Evolutionary conservation across 148 eudicot species (phyloP).

Genomic region (Fagopyrum homotropicum): DNA sequence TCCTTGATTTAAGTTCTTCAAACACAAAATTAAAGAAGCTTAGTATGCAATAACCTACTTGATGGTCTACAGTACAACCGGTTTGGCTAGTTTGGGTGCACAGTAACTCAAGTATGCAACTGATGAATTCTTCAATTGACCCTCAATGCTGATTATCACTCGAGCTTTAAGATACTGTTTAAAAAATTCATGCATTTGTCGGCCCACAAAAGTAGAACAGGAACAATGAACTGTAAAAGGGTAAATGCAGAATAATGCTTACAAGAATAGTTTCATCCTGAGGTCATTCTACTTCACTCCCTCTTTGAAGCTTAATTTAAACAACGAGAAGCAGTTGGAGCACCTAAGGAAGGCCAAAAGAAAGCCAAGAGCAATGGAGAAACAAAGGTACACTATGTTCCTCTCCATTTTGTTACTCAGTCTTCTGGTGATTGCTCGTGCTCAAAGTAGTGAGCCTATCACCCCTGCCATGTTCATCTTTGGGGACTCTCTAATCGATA

Average conservation of each 20-base stretch:
- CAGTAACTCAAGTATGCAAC: too few species aligned
- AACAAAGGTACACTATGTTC: constrained; percentile 2
- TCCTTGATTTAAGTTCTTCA: too few species aligned
- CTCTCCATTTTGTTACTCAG: constrained; percentile 20
- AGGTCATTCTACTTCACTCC: background rate
- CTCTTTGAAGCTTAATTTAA: constrained; percentile 9
- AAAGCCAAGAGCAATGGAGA: constrained; percentile 21
- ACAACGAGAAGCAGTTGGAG: background rate
- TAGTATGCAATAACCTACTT: too few species aligned
- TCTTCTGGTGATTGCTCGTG: constrained; percentile 10
- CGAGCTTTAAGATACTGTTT: background rate
- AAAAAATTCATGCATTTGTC: background rate
- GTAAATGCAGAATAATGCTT: constrained; percentile 1
- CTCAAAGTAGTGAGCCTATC: constrained; percentile 24
- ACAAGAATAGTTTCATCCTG: background rate
- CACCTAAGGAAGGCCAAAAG: constrained; percentile 1
- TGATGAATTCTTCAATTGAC: background rate
- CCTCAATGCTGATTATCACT: background rate
- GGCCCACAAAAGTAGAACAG: background rate
- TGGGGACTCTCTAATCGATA: constrained; percentile 40
- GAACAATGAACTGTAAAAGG: background rate
- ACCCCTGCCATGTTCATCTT: constrained; percentile 42
- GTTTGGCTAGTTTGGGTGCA: background rate
- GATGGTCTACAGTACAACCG: too few species aligned
- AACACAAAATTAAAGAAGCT: too few species aligned